phyloP scores from a whole-genome alignment of 2,329 filamentous ascomycete genomes.

The Grosmannia huntii region DNA sequence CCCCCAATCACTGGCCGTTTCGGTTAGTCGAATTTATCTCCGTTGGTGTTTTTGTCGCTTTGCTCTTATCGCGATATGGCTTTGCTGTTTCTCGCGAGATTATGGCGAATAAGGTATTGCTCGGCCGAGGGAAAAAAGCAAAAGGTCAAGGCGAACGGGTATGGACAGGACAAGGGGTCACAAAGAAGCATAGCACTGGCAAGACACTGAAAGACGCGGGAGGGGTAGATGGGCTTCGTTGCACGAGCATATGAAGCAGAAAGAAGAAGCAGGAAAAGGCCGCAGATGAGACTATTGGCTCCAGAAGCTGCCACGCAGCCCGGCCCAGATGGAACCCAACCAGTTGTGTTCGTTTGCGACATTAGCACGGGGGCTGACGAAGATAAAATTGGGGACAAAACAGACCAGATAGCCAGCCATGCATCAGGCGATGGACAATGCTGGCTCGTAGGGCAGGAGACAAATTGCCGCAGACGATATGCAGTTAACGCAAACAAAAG shows the following conservation, averaged over 20 bases:
- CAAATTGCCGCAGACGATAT: neutral
- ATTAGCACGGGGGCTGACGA: neutral
- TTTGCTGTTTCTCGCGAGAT: no score
- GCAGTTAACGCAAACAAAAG: neutral
- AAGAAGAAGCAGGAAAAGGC: neutral
- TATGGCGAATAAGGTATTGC: no score
- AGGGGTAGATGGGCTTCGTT: neutral
- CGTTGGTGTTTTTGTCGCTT: no score
- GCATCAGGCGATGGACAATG: neutral
- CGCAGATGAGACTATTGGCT: slow-evolving; percentile 11
- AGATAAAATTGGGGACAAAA: neutral
- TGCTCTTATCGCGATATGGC: no score
- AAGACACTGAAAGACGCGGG: neutral
- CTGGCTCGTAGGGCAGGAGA: neutral
- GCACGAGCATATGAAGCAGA: neutral
- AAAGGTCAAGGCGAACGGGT: no score
- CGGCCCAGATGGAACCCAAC: slow-evolving; percentile 4
- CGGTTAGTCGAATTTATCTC: no score
- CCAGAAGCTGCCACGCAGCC: slow-evolving; percentile 20
- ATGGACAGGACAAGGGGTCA: no score
- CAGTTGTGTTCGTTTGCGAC: neutral
- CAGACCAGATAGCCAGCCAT: neutral
- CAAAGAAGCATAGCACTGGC: no score
- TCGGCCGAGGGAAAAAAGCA: no score
- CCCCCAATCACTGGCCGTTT: no score